A percentile compares a stretch with the other conserved stretches of the same genome.
Evolutionary conservation across 2,329 filamentous ascomycete genomes (phyloP).

Genomic region (Penicillium paneum): DNA sequence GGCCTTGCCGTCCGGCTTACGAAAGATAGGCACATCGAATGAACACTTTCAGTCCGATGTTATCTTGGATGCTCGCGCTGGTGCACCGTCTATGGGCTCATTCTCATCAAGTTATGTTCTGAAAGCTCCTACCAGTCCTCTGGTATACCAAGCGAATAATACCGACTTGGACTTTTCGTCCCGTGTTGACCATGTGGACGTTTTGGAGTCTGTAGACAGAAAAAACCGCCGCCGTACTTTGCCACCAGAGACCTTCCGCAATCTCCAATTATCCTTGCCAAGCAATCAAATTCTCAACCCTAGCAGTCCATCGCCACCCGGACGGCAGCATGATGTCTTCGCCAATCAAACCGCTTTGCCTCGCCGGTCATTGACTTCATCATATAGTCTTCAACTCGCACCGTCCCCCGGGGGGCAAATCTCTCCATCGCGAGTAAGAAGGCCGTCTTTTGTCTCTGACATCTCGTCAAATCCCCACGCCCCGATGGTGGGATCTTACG

Average conservation of each 20-base stretch:
- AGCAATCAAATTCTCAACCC: slow-evolving; percentile 40
- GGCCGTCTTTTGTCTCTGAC: slow-evolving; percentile 72
- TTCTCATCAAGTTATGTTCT: slow-evolving; percentile 77
- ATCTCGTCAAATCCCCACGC: slow-evolving; percentile 78
- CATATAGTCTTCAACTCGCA: slow-evolving; percentile 49
- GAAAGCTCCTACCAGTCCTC: slow-evolving; percentile 83
- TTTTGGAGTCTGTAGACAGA: slow-evolving; percentile 47
- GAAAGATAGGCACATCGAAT: neutral
- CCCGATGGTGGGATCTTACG: slow-evolving; percentile 95
- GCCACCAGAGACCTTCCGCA: slow-evolving; percentile 58
- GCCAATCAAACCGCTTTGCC: slow-evolving; percentile 68
- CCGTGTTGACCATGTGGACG: slow-evolving; percentile 52
- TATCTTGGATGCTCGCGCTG: slow-evolving; percentile 34
- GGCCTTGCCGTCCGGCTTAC: slow-evolving; percentile 19
- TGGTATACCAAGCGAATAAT: slow-evolving; percentile 85
- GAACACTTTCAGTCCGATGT: slow-evolving; percentile 11
- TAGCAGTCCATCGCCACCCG: slow-evolving; percentile 42
- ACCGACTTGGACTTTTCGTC: slow-evolving; percentile 67
- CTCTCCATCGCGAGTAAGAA: slow-evolving; percentile 45
- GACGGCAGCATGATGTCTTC: slow-evolving; percentile 65
- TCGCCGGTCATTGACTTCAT: slow-evolving; percentile 67
- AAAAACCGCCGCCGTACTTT: slow-evolving; percentile 67
- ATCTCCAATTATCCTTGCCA: slow-evolving; percentile 45
- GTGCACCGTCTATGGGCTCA: slow-evolving; percentile 64
- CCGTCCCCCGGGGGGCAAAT: slow-evolving; percentile 40